phyloP scores from a whole-genome alignment of 2,329 filamentous ascomycete species.

The Verruconis gallopava region DNA sequence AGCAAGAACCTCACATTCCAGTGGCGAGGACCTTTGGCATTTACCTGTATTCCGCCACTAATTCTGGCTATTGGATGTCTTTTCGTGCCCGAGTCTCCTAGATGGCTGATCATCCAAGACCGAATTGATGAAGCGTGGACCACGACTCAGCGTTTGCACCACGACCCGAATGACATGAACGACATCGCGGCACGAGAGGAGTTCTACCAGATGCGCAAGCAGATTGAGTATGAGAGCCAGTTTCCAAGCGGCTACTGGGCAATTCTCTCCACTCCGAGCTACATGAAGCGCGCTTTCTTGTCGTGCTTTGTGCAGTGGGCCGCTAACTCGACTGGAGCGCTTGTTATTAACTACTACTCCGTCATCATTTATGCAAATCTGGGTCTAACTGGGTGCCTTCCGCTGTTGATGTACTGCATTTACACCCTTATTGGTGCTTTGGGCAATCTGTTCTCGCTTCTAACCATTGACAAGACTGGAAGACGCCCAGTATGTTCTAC shows the following conservation, averaged over 20 bases:
- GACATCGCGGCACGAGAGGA: conserved; percentile 16
- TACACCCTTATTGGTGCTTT: conserved; percentile 17
- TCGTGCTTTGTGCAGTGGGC: conserved; percentile 17
- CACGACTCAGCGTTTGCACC: conserved; percentile 13
- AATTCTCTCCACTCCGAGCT: conserved; percentile 15
- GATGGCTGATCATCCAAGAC: conserved; percentile 45
- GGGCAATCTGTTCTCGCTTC: conserved; percentile 15
- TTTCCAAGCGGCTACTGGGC: conserved; percentile 16
- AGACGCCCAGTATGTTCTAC: conserved; percentile 14
- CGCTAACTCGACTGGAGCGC: conserved; percentile 16
- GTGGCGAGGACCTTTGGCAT: conserved; percentile 9
- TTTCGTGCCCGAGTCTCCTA: conserved; percentile 37
- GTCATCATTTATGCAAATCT: conserved; percentile 18
- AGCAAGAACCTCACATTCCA: conserved; percentile 9
- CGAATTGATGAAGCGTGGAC: conserved; percentile 32
- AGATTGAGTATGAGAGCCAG: conserved; percentile 16
- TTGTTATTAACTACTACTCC: conserved; percentile 18
- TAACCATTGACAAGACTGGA: conserved; percentile 16
- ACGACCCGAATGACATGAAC: conserved; percentile 14
- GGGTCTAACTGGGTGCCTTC: conserved; percentile 15
- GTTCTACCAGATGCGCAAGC: conserved; percentile 17
- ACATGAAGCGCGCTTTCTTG: conserved; percentile 16
- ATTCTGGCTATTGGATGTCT: conserved; percentile 4
- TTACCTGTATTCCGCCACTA: conserved; percentile 9
- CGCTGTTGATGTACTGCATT: conserved; percentile 17